Evolutionary conservation across 2,329 filamentous ascomycete genomes (phyloP), one percentile per base, ranked within the genome.

Genomic region (Mycosphaerelloides madeirae): DNA sequence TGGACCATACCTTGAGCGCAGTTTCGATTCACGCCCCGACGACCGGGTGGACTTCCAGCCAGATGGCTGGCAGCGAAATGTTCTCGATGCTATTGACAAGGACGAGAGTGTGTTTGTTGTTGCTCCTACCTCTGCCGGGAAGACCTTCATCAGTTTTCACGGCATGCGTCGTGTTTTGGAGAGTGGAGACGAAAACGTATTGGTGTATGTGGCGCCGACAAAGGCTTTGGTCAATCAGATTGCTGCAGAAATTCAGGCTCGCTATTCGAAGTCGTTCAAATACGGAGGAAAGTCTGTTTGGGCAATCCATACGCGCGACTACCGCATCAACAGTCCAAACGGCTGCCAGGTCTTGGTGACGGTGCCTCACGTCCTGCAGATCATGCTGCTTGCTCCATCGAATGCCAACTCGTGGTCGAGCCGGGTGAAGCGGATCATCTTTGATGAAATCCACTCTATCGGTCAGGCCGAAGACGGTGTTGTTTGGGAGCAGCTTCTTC

Each of bases 201-300:
- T 91, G 6, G 82, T 90, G 0, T 91, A 90, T 53, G 83, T 91
- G 5, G 86, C 85, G 0, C 86, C 86, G 0, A 90, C 85, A 0
- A 91, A 91, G 59, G 85, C 87, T 3, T 70, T 91, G 9, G 85
- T 90, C 46, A 90, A 90, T 60, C 86, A 91, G 62, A 89, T 91
- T 52, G 85, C 84, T 1, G 85, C 85, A 1, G 85, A 90, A 65
- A 74, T 90, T 13, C 80, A 87, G 60, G 85, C 80, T 4, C 77
- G 84, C 4, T 91, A 87, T 59, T 79, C 76, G 0, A 91, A 90
- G 65, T 71, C 65, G 0, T 78, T 81, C 62, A 71, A 72, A 20
- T 73, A 80, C 29, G 71, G 69, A 3, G 80, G 78, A 0, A 81
- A 81, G 54, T 85, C 80, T 0, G 81, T 90, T 0, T 91, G 85